A percentile compares a stretch with the other conserved stretches of the same genome.
These are phyloP conservation scores for Aristolochia contorta DNA, from an alignment of 164 flowering plant species.

Conservation along the genomic window DNA sequence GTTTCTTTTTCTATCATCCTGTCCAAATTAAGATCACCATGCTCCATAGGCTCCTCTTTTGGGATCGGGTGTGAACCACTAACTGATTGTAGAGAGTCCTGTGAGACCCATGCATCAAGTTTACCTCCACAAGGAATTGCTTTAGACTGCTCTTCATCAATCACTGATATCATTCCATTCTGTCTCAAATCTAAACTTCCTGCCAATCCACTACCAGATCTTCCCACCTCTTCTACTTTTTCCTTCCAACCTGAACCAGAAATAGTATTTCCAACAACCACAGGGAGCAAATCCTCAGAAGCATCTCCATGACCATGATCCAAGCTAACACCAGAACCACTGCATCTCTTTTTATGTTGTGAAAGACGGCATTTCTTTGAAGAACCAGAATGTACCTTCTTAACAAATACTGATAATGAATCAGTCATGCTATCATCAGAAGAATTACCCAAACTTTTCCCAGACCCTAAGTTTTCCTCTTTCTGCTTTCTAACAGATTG, in stretches of 20 bases:
- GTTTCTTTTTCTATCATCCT: not conserved
- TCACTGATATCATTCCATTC: not conserved
- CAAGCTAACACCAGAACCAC: not conserved
- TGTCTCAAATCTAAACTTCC: conserved; percentile 5
- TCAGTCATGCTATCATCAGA: conserved; percentile 3
- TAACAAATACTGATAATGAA: conserved; percentile 6
- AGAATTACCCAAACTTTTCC: not conserved
- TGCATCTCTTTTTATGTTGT: not conserved
- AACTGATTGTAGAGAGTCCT: not conserved
- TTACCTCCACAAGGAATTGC: not conserved
- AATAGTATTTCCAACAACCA: not conserved
- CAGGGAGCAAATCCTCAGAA: conserved; percentile 2
- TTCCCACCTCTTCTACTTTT: conserved; percentile 4
- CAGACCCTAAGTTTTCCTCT: conserved; percentile 2
- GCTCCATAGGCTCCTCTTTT: not conserved
- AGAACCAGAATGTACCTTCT: conserved; percentile 6
- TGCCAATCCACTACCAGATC: conserved; percentile 10
- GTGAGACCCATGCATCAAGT: not conserved
- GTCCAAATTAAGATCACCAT: not conserved
- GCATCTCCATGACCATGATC: not conserved
- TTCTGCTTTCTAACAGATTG: conserved; percentile 3
- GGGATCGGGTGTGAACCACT: not conserved
- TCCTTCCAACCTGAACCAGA: conserved; percentile 7
- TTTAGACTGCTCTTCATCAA: not conserved
- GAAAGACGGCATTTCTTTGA: conserved; percentile 2